Conservation (phyloP, 352 stramenopile species). For the Globisporangium acanthophoron region DNA sequence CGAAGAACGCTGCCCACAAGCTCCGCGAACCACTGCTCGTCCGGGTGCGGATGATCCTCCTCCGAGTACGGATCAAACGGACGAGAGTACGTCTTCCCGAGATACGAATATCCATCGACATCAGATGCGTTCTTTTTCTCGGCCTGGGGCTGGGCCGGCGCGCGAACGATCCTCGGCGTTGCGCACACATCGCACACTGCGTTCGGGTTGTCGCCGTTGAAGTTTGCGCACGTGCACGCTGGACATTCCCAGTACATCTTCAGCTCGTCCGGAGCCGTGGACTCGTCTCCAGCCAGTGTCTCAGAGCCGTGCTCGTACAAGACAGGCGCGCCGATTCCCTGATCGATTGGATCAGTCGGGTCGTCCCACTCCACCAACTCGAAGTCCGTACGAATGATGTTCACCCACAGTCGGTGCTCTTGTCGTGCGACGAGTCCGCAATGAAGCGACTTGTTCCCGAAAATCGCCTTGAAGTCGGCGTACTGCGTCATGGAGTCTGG, state of each 20-base stretch:
- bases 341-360: slow-evolving; percentile 58
- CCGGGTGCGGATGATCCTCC: slow-evolving; percentile 52
- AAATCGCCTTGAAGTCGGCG: slow-evolving; percentile 79
- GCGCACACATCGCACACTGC: slow-evolving; percentile 76
- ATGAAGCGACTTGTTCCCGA: slow-evolving; percentile 82
- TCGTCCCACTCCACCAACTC: slow-evolving; percentile 89
- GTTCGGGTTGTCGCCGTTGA: slow-evolving; percentile 79
- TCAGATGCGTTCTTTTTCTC: slow-evolving; percentile 20
- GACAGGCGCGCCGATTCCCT: slow-evolving; percentile 71
- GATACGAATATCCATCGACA: slow-evolving; percentile 51
- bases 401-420: slow-evolving; percentile 85
- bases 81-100: slow-evolving; percentile 56
- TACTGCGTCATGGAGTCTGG: slow-evolving; percentile 90
- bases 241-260: slow-evolving; percentile 89
- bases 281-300: slow-evolving; percentile 4
- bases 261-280: slow-evolving; percentile 32
- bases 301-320: slow-evolving; percentile 27
- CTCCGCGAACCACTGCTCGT: slow-evolving; percentile 74
- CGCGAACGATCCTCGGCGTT: slow-evolving; percentile 31
- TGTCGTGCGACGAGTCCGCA: slow-evolving; percentile 83
- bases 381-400: slow-evolving; percentile 84
- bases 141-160: slow-evolving; percentile 14
- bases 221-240: slow-evolving; percentile 82
- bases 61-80: slow-evolving; percentile 79
- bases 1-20: slow-evolving; percentile 54